Base-by-base conservation (phyloP, 192 early-diverging fungal genomes). In the Mortierella hygrophila region DNA sequence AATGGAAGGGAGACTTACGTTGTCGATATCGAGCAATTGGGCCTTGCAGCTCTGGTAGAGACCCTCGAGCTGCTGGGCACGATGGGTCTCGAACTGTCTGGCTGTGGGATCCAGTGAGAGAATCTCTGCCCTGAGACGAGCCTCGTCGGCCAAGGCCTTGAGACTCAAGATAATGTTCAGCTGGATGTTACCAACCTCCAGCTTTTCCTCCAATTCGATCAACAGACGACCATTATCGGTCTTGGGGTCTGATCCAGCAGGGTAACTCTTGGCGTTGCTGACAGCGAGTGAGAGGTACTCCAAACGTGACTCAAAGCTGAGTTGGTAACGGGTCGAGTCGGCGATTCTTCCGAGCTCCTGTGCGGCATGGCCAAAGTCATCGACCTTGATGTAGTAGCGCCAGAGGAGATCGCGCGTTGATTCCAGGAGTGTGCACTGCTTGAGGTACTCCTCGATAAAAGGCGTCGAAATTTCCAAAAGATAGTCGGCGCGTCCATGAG, bases 271-370 rank as follows among this genome's bases (percentile, higher is more conserved):
- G 68, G 88, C 88, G 82, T 94, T 93, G 72, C 92, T 89, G 41
- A 94, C 91, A 1, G 94, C 92, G 16, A 93, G 82, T 1, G 93
- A 93, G 23, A 95, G 85, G 63, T 94, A 94, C 79, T 94, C 92
- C 38, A 94, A 82, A 18, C 94, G 89, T 26, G 70, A 68, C 21
- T 85, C 78, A 74, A 95, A 79, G 75, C 65, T 40, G 9, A 89
- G 46, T 42, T 88, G 76, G 71, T 89, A 76, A 77, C 88, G 69
- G 77, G 92, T 74, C 88, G 87, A 80, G 82, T 88, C 54, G 79
- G 85, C 79, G 83, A 92, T 78, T 88, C 80, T 49, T 46, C 77
- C 76, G 37, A 85, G 76, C 15, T 88, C 91, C 60, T 91, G 49
- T 4, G 95, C 93, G 2, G 94, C 95, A 21, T 90, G 89, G 47